Evolutionary conservation across 805 yeast genomes (phyloP).

Genomic region (Lipomyces mesembrius): DNA sequence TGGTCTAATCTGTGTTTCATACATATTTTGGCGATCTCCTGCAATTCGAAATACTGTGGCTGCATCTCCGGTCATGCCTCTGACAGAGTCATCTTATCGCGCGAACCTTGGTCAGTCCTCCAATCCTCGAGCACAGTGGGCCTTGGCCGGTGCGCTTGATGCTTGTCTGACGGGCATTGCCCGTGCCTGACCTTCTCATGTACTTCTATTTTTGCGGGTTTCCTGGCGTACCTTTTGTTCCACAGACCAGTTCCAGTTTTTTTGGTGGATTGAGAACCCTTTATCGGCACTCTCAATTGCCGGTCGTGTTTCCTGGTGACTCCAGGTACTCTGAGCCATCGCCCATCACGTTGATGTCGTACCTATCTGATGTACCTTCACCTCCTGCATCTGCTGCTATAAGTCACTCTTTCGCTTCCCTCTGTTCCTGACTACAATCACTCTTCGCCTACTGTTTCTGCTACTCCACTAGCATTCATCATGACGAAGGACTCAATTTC

Average conservation of each 20-base stretch:
- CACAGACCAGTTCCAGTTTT: background rate
- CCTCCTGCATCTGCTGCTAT: background rate
- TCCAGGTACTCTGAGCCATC: slow-evolving; percentile 2
- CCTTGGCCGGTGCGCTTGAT: background rate
- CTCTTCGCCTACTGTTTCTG: background rate
- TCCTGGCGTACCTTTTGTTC: background rate
- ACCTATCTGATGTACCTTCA: background rate
- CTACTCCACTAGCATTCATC: background rate
- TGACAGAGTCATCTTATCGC: background rate
- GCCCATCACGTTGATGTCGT: background rate
- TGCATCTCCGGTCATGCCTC: background rate
- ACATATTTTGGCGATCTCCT: background rate
- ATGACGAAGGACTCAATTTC: background rate
- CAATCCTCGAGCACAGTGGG: background rate
- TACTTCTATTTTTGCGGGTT: background rate
- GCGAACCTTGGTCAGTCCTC: background rate
- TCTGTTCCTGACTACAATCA: background rate
- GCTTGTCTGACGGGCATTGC: background rate
- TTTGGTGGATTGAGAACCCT: background rate
- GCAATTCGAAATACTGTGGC: background rate
- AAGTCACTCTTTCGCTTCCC: background rate
- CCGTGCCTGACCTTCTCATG: background rate
- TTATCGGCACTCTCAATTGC: background rate
- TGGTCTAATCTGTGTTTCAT: background rate
- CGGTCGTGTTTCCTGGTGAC: background rate